Conservation (phyloP, 2,329 filamentous ascomycete genomes). For the Fusarium tjaetaba region DNA sequence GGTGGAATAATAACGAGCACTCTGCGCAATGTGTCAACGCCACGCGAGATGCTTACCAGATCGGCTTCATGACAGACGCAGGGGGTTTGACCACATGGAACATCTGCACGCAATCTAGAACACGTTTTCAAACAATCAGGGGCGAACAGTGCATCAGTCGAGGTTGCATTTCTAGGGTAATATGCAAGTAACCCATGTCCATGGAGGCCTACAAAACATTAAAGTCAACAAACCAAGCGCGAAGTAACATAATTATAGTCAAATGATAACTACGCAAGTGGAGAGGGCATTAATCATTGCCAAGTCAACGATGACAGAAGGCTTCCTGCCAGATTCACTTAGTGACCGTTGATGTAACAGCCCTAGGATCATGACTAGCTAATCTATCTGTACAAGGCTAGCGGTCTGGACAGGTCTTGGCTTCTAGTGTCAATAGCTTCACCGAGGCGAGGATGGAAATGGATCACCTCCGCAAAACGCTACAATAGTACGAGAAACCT, state of each 20-base stretch:
- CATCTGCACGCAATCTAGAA: slow-evolving; percentile 24
- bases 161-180: neutral
- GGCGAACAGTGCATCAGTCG: neutral
- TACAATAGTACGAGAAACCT: neutral
- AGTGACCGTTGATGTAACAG: neutral
- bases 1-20: neutral
- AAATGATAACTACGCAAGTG: neutral
- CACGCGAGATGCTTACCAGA: neutral
- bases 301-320: neutral
- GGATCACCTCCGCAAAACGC: neutral
- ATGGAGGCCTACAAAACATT: neutral
- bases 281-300: neutral
- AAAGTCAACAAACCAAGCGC: neutral
- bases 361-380: neutral
- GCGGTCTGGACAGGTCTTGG: neutral
- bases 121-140: slow-evolving; percentile 28
- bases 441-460: neutral
- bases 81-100: slow-evolving; percentile 19
- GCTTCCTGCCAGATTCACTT: neutral
- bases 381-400: neutral
- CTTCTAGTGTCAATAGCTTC: neutral
- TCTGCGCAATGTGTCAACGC: neutral
- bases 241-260: neutral
- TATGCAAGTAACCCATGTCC: neutral
- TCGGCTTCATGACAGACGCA: neutral